A percentile compares a stretch with the other conserved stretches of the same genome.
phyloP scores from a whole-genome alignment of 2,329 filamentous ascomycete genomes.

The Penicillium sp. region DNA sequence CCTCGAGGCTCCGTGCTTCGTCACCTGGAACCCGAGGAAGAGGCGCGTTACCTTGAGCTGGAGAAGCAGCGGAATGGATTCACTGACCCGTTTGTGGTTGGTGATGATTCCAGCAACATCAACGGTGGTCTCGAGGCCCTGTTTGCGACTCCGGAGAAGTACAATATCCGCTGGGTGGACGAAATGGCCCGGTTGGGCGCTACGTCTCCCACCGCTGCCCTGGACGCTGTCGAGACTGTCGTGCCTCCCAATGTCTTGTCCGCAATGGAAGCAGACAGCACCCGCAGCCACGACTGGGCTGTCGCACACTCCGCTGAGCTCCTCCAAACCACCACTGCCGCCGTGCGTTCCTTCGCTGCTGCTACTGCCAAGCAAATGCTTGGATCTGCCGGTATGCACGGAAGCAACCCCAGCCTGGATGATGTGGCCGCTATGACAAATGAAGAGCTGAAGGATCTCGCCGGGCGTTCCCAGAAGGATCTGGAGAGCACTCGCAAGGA shows the following conservation, averaged over 20 bases:
- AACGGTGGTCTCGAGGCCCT: slow-evolving; percentile 46
- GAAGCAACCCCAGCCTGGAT: slow-evolving; percentile 37
- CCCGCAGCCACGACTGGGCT: slow-evolving; percentile 38
- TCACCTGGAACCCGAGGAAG: slow-evolving; percentile 47
- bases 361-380: slow-evolving; percentile 40
- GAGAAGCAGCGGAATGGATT: slow-evolving; percentile 37
- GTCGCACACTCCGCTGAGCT: slow-evolving; percentile 37
- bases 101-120: slow-evolving; percentile 45
- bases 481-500: slow-evolving; percentile 70
- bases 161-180: slow-evolving; percentile 47
- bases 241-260: slow-evolving; percentile 39
- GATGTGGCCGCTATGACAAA: slow-evolving; percentile 44
- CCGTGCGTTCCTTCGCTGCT: slow-evolving; percentile 36
- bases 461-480: slow-evolving; percentile 55
- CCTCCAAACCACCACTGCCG: slow-evolving; percentile 35
- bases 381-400: slow-evolving; percentile 31
- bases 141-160: slow-evolving; percentile 45
- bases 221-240: slow-evolving; percentile 25
- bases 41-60: slow-evolving; percentile 45
- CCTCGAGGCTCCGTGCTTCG: slow-evolving; percentile 46
- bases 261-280: slow-evolving; percentile 40
- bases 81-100: slow-evolving; percentile 37
- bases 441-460: slow-evolving; percentile 40
- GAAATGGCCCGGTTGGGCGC: slow-evolving; percentile 31
- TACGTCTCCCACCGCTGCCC: slow-evolving; percentile 21